phyloP scores from a whole-genome alignment of 176 grass and related monocot genomes.

The Aegilops umbellulata region DNA sequence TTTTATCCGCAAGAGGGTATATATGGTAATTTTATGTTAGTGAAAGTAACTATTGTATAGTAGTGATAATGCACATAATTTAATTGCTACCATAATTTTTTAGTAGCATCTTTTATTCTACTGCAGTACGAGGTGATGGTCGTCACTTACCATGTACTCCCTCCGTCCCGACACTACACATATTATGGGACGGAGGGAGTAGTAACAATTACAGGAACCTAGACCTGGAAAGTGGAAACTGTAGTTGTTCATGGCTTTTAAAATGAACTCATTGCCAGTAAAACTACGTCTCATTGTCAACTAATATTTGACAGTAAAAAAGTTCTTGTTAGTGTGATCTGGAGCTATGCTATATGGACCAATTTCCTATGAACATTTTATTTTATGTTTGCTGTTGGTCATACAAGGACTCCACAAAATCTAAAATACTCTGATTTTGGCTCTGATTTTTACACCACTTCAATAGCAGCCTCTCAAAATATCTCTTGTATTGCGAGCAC shows the following conservation, averaged over 20 bases:
- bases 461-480: slow-evolving; percentile 7
- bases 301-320: background rate
- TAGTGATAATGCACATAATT: background rate
- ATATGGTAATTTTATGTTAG: slow-evolving; percentile 2
- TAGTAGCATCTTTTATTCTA: background rate
- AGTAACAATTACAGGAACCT: background rate
- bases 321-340: background rate
- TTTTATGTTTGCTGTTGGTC: background rate
- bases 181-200: too few species aligned
- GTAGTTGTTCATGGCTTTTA: background rate
- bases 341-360: background rate
- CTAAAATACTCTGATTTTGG: background rate
- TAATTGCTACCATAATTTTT: background rate
- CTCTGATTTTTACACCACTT: background rate
- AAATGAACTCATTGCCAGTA: background rate
- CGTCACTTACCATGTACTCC: background rate
- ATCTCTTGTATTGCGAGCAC: background rate
- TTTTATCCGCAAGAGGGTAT: background rate
- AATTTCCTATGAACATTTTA: background rate
- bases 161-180: too few species aligned
- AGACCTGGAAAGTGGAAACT: background rate
- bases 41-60: background rate
- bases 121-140: slow-evolving; percentile 8
- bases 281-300: slow-evolving; percentile 5
- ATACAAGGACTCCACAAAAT: background rate